A percentile compares a stretch with the other conserved stretches of the same genome.
phyloP scores from a whole-genome alignment of 208 protist species.

The Leptomonas pyrrhocoris region DNA sequence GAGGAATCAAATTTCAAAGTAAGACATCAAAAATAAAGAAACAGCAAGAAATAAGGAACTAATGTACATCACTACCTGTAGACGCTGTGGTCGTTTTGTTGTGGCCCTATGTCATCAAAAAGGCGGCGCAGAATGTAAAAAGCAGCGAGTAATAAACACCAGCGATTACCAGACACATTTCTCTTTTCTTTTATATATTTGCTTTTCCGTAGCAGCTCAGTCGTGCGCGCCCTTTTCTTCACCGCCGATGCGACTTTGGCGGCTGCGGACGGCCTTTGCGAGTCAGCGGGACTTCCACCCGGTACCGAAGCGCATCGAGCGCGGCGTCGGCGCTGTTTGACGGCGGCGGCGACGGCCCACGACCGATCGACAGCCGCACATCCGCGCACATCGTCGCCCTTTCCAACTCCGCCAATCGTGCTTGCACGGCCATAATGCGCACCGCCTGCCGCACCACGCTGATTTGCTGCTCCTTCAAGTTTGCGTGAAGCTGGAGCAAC shows the following conservation, averaged over 20 bases:
- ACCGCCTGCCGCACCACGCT: constrained; percentile 31
- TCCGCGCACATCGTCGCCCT: constrained; percentile 32
- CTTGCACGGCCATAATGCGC: constrained; percentile 33
- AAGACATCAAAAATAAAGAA: too few species aligned
- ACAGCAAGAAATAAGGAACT: too few species aligned
- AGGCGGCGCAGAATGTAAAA: too few species aligned
- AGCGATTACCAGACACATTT: too few species aligned
- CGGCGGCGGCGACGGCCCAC: constrained; percentile 36
- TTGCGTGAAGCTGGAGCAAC: constrained; percentile 15
- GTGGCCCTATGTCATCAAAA: too few species aligned
- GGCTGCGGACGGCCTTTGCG: constrained; percentile 25
- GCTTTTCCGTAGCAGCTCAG: neutral
- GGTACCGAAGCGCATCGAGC: constrained; percentile 26
- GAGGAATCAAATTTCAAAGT: too few species aligned
- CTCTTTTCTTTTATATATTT: too few species aligned
- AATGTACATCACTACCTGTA: too few species aligned
- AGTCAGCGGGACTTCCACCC: neutral
- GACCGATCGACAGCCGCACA: constrained; percentile 45
- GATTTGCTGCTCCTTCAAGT: constrained; percentile 17
- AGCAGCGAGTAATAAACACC: too few species aligned
- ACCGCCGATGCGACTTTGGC: constrained; percentile 14
- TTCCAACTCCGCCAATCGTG: constrained; percentile 32
- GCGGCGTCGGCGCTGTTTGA: constrained; percentile 25
- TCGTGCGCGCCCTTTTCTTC: too few species aligned
- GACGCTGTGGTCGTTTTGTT: too few species aligned